Percentiles rank a stretch among this genome's conserved stretches.
Conservation (phyloP, 164 flowering plant species). For the Berberis vulgaris region DNA sequence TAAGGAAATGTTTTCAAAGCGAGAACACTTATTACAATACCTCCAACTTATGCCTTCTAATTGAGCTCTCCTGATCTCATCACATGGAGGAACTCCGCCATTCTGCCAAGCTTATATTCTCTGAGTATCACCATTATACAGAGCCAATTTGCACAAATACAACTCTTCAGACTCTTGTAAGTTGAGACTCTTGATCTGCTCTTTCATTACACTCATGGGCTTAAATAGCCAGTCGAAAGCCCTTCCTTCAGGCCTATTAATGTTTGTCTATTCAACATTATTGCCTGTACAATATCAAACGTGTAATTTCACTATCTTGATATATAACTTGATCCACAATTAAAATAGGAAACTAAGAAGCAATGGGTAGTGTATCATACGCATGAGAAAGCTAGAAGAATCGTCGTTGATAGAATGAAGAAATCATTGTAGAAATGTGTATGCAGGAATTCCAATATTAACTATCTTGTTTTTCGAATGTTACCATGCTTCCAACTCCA, state of each 20-base stretch:
- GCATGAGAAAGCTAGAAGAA: slow-evolving; percentile 32
- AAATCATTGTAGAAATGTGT: slow-evolving; percentile 30
- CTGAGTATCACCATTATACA: slow-evolving; percentile 20
- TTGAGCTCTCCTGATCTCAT: slow-evolving; percentile 38
- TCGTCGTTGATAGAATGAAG: slow-evolving; percentile 29
- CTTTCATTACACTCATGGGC: slow-evolving; percentile 34
- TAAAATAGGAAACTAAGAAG: not conserved
- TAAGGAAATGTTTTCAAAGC: not conserved
- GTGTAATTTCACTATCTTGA: not conserved
- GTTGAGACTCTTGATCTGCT: slow-evolving; percentile 27
- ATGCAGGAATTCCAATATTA: slow-evolving; percentile 30
- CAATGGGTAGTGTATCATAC: slow-evolving; percentile 16
- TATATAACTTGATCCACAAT: not conserved
- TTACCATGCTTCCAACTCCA: slow-evolving; percentile 26
- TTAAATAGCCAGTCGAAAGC: slow-evolving; percentile 41
- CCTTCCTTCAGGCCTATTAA: slow-evolving; percentile 37
- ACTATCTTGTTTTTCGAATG: slow-evolving; percentile 30
- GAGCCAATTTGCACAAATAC: slow-evolving; percentile 23
- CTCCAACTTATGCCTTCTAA: slow-evolving; percentile 35
- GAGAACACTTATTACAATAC: slow-evolving; percentile 6
- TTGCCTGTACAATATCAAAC: slow-evolving; percentile 19
- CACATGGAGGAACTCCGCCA: slow-evolving; percentile 30
- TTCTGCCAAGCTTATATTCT: slow-evolving; percentile 30
- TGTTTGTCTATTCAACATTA: slow-evolving; percentile 25
- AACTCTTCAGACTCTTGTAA: slow-evolving; percentile 21